Evolutionary conservation across 768 basidiomycete genomes (phyloP), one percentile per base, ranked within the genome.

Genomic region (Arthromyces matolae): DNA sequence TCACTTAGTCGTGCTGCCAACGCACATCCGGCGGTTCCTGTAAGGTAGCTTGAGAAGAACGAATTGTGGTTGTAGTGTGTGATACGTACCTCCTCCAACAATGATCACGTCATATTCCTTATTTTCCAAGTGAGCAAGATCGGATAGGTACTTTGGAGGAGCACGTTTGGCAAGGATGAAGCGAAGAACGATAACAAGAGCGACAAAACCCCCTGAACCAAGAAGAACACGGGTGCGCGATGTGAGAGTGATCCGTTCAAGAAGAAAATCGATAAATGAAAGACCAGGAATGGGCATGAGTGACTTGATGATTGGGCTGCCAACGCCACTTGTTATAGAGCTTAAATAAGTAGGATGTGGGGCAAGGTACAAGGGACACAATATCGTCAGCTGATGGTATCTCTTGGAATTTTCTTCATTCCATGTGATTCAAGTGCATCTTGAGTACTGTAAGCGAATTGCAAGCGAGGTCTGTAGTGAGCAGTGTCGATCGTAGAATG

Each of bases 1-100:
- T 84, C 83, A 12, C 74, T 76, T 3, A 84, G 64, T 7, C 83
- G 71, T 4, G 80, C 69, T 3, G 82, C 81, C 16, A 84, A 66
- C 0, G 72, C 79, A 50, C 81, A 83, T 8, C 83, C 83, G 3
- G 79, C 68, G 13, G 81, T 82, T 19, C 82, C 81, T 77, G 40
- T 16, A 53, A 43, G 3, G 28, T 19, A 45, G 32, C 16, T 42
- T 18, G 27, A 27, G 16, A n/a, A 29, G 39, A 8, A 13, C 10
- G 2, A 23, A 43, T 3, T 14, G 16, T 38, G 13, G n/a, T n/a
- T n/a, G n/a, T 12, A 20, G 25, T 7, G 14, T 18, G 24, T 44
- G 1, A 0, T 41, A 46, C 60, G 13, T 53, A 75, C 79, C 80
- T 57, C 80, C 79, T 22, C 79, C 79, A 38, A 79, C 71, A 40